These are phyloP conservation scores for Ophiostoma montium DNA, from an alignment of 2,329 filamentous ascomycete genomes.

Conservation along the genomic window DNA sequence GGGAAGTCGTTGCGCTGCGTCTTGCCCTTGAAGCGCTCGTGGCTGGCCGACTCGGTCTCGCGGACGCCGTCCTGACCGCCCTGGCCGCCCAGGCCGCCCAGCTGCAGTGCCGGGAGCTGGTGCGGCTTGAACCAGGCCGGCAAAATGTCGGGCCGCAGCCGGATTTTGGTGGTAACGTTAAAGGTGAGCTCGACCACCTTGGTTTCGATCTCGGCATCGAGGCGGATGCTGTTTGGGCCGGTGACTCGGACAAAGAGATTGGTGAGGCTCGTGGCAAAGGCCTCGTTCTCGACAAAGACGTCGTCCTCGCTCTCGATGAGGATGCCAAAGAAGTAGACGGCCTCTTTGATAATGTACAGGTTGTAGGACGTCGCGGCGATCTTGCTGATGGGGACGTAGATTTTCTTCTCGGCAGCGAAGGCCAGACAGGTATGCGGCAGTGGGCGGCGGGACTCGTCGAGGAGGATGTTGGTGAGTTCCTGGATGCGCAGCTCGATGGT, in stretches of 20 bases:
- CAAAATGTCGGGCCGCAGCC: conserved; percentile 73
- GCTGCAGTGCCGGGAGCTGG: conserved; percentile 15
- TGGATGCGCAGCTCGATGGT: conserved; percentile 48
- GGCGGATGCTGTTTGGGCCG: conserved; percentile 55
- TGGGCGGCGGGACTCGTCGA: conserved; percentile 77
- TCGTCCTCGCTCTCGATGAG: conserved; percentile 95
- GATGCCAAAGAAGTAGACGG: conserved; percentile 75
- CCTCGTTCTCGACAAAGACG: conserved; percentile 74
- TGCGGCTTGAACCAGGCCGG: conserved; percentile 78
- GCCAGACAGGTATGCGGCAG: conserved; percentile 83
- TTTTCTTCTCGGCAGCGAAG: conserved; percentile 73
- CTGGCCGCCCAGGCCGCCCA: background rate
- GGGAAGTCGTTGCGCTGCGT: conserved; percentile 90
- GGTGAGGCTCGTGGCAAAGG: conserved; percentile 77
- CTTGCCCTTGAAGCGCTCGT: conserved; percentile 68
- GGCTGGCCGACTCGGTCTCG: conserved; percentile 35
- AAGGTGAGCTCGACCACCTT: conserved; percentile 88
- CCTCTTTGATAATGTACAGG: conserved; percentile 72
- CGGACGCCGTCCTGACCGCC: background rate
- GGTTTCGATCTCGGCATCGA: conserved; percentile 69
- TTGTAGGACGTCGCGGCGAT: conserved; percentile 76
- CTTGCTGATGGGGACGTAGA: conserved; percentile 80
- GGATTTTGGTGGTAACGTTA: conserved; percentile 91
- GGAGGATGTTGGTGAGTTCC: conserved; percentile 57
- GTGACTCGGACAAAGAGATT: conserved; percentile 71